Evolutionary conservation across 2,329 filamentous ascomycete species (phyloP).

Genomic region (Phyllosticta citriasiana): DNA sequence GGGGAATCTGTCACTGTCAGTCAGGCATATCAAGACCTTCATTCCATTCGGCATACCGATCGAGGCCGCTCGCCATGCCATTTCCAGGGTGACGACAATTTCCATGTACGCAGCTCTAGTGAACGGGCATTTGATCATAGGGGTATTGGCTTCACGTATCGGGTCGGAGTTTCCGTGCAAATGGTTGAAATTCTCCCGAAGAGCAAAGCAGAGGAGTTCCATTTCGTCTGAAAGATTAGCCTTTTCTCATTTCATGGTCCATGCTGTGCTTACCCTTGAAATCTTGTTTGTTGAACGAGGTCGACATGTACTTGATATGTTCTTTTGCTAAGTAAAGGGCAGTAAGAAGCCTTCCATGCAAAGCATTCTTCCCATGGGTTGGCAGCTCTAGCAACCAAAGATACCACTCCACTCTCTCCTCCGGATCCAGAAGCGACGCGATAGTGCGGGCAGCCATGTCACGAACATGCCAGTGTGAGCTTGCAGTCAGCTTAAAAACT

Average conservation of each 20-base stretch:
- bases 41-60: neutral
- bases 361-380: slow-evolving; percentile 16
- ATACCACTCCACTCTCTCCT: slow-evolving; percentile 18
- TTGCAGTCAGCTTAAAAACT: slow-evolving; percentile 55
- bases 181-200: slow-evolving; percentile 11
- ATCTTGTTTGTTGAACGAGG: neutral
- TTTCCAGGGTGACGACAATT: slow-evolving; percentile 15
- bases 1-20: neutral
- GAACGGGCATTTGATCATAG: slow-evolving; percentile 20
- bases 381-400: slow-evolving; percentile 15
- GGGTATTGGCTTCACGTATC: too few species aligned
- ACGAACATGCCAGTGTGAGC: slow-evolving; percentile 67
- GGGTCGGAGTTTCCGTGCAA: slow-evolving; percentile 12
- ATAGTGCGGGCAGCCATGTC: slow-evolving; percentile 71
- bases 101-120: slow-evolving; percentile 28
- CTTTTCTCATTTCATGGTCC: too few species aligned
- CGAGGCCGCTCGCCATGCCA: neutral
- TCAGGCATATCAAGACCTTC: neutral
- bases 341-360: slow-evolving; percentile 23
- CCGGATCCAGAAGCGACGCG: slow-evolving; percentile 23
- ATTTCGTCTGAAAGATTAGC: slow-evolving; percentile 12
- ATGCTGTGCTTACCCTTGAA: neutral
- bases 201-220: slow-evolving; percentile 15
- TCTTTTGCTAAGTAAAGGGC: slow-evolving; percentile 22
- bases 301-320: slow-evolving; percentile 10